These are phyloP conservation scores for Colletotrichum filicis DNA, from an alignment of 2,329 filamentous ascomycete genomes.

Conservation along the genomic window DNA sequence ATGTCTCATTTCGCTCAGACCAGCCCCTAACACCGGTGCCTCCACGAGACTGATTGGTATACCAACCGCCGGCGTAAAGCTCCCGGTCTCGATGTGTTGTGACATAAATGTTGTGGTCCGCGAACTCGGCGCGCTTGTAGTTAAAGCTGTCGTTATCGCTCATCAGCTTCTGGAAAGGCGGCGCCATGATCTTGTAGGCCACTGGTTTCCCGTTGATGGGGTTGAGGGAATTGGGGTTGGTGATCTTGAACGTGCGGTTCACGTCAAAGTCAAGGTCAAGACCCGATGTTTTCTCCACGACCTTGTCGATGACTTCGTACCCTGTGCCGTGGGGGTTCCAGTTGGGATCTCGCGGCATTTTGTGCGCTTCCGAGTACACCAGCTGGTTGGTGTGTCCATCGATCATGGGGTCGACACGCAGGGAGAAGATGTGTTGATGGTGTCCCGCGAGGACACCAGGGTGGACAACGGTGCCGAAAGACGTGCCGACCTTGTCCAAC, in stretches of 20 bases:
- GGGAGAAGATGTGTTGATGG: conserved; percentile 82
- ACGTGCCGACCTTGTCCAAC: conserved; percentile 56
- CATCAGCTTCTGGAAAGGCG: conserved; percentile 31
- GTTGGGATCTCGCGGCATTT: conserved; percentile 23
- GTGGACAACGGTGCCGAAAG: conserved; percentile 70
- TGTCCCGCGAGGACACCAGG: conserved; percentile 59
- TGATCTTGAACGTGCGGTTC: conserved; percentile 32
- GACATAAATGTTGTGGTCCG: conserved; percentile 33
- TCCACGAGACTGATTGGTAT: conserved; percentile 31
- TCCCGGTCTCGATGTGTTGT: conserved; percentile 27
- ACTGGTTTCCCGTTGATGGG: conserved; percentile 33
- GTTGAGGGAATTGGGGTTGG: conserved; percentile 33
- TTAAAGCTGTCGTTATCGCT: conserved; percentile 29
- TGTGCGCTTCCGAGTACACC: conserved; percentile 56
- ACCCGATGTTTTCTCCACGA: conserved; percentile 21
- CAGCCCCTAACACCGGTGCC: conserved; percentile 25
- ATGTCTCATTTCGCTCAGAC: conserved; percentile 23
- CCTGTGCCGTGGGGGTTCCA: conserved; percentile 34
- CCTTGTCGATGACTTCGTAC: conserved; percentile 22
- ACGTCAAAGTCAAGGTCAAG: conserved; percentile 19
- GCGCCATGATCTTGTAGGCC: conserved; percentile 34
- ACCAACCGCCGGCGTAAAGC: conserved; percentile 32
- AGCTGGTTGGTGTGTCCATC: conserved; percentile 66
- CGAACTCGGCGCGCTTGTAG: conserved; percentile 32
- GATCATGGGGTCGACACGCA: conserved; percentile 71